A percentile compares a stretch with the other conserved stretches of the same genome.
These are phyloP conservation scores for Chrysopogon serrulatus DNA, from an alignment of 176 grass and related monocot genomes.

Conservation along the genomic window DNA sequence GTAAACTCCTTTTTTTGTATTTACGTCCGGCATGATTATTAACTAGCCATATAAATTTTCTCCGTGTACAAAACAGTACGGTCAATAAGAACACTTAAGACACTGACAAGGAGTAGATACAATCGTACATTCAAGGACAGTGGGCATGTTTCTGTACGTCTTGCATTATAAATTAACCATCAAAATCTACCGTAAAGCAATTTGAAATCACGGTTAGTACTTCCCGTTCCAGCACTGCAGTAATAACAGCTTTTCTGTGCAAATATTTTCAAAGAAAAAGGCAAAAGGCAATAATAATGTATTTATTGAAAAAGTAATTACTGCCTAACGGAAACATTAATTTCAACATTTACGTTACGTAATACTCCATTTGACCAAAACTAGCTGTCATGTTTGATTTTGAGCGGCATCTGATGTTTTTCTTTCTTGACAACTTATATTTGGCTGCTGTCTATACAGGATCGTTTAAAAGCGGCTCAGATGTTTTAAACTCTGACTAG, in stretches of 20 bases:
- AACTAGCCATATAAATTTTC: not conserved
- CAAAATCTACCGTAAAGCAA: not conserved
- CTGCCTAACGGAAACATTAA: not conserved
- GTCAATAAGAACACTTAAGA: not conserved
- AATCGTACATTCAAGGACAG: not conserved
- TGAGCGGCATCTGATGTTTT: too few relatives aligned
- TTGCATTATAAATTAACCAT: slow-evolving; percentile 15
- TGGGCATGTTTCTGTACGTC: not conserved
- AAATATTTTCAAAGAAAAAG: not conserved
- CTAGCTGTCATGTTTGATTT: too few relatives aligned
- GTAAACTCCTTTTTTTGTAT: too few relatives aligned
- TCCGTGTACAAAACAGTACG: not conserved
- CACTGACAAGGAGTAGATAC: not conserved
- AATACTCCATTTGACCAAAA: too few relatives aligned
- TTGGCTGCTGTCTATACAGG: too few relatives aligned
- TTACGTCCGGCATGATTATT: not conserved
- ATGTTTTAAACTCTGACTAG: too few relatives aligned
- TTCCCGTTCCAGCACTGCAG: not conserved
- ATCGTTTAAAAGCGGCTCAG: too few relatives aligned
- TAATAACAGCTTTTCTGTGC: not conserved
- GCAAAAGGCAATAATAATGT: not conserved
- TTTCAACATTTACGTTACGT: not conserved
- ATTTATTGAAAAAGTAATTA: not conserved
- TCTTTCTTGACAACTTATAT: too few relatives aligned
- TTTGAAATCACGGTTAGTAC: not conserved